Percentiles rank a stretch among this genome's conserved stretches.
Evolutionary conservation across 2,329 filamentous ascomycete species (phyloP).

Genomic region (Fusarium robinianum): DNA sequence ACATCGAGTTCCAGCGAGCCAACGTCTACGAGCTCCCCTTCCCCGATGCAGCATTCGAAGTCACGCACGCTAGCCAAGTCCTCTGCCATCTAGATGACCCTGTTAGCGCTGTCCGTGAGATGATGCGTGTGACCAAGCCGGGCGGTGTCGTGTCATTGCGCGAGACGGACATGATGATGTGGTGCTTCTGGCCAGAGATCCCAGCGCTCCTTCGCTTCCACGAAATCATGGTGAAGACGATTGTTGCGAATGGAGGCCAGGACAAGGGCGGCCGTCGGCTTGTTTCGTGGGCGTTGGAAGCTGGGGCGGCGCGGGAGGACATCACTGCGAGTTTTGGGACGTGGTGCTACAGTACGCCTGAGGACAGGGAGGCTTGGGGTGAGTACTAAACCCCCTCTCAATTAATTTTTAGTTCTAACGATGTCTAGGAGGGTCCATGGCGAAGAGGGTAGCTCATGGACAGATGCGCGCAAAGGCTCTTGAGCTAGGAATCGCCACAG

Average conservation of each 20-base stretch:
- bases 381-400: not conserved
- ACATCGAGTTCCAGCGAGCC: conserved; percentile 37
- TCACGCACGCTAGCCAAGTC: conserved; percentile 50
- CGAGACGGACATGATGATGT: conserved; percentile 39
- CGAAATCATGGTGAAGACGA: conserved; percentile 24
- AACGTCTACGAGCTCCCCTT: conserved; percentile 44
- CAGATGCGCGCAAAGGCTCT: conserved; percentile 34
- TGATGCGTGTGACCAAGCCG: conserved; percentile 48
- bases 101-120: conserved; percentile 44
- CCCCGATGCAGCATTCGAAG: conserved; percentile 46
- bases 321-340: conserved; percentile 36
- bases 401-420: not conserved
- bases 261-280: conserved; percentile 36
- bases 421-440: conserved; percentile 34
- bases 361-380: conserved; percentile 37
- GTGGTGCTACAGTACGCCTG: conserved; percentile 37
- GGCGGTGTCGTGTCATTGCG: conserved; percentile 49
- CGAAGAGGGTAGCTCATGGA: conserved; percentile 29
- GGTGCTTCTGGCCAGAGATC: conserved; percentile 38
- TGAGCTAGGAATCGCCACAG: conserved; percentile 32
- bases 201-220: conserved; percentile 33
- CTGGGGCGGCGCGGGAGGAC: conserved; percentile 30
- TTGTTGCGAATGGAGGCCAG: conserved; percentile 34
- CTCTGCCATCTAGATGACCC: conserved; percentile 47
- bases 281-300: conserved; percentile 35